Evolutionary conservation across 495 filamentous ascomycete species (phyloP).

Genomic region (Lasiosphaeriaceae sp.): DNA sequence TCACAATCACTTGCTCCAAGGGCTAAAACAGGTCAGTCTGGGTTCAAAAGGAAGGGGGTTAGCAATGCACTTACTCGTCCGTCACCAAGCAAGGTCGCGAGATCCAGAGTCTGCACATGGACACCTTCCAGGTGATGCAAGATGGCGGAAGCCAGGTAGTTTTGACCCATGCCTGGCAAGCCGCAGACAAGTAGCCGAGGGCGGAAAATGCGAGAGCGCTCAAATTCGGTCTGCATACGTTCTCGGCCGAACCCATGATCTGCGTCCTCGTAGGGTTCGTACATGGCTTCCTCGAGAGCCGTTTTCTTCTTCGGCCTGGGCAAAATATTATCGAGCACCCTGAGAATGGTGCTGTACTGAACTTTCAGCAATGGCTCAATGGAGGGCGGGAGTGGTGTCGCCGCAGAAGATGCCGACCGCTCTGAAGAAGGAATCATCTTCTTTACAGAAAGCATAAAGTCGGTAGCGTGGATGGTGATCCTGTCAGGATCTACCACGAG

Average conservation of each 20-base stretch:
- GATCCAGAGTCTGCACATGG: slow-evolving; percentile 92
- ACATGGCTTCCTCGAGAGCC: slow-evolving; percentile 90
- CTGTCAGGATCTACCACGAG: slow-evolving; percentile 79
- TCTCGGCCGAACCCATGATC: slow-evolving; percentile 79
- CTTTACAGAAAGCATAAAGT: slow-evolving; percentile 95
- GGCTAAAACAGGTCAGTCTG: slow-evolving; percentile 44
- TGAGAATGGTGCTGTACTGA: slow-evolving; percentile 63
- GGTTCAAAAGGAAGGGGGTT: not conserved
- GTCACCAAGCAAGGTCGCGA: slow-evolving; percentile 68
- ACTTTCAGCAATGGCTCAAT: slow-evolving; percentile 78
- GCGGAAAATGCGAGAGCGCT: slow-evolving; percentile 81
- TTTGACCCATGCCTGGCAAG: slow-evolving; percentile 83
- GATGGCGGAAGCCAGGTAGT: slow-evolving; percentile 82
- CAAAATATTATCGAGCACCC: slow-evolving; percentile 68
- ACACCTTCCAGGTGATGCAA: slow-evolving; percentile 88
- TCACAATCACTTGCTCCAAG: slow-evolving; percentile 80
- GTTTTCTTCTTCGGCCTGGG: slow-evolving; percentile 81
- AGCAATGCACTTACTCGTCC: slow-evolving; percentile 41
- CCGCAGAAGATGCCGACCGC: slow-evolving; percentile 75
- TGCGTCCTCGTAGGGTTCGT: slow-evolving; percentile 74
- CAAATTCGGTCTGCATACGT: slow-evolving; percentile 84
- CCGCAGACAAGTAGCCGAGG: slow-evolving; percentile 81
- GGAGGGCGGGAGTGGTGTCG: slow-evolving; percentile 67
- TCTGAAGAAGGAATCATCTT: slow-evolving; percentile 95
- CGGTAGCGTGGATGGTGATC: slow-evolving; percentile 80